Conservation (phyloP, 176 grass and related monocot species). For the Phragmites australis region DNA sequence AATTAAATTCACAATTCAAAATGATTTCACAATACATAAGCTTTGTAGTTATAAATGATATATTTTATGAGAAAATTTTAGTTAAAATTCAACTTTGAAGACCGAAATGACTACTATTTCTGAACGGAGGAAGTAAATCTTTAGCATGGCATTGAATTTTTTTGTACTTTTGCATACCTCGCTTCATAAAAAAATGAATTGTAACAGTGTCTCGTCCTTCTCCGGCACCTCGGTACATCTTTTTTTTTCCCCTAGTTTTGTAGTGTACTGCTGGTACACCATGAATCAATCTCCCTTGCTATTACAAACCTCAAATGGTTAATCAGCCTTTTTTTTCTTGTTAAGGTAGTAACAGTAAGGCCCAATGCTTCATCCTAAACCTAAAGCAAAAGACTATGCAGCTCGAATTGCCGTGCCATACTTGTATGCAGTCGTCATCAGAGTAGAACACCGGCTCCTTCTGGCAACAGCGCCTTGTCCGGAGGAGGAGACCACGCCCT, state of each 20-base stretch:
- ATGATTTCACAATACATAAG: no score
- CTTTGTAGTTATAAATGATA: no score
- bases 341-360: not conserved
- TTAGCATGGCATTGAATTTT: not conserved
- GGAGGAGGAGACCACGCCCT: not conserved
- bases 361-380: not conserved
- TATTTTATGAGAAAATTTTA: no score
- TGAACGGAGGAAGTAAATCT: not conserved
- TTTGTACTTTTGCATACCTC: not conserved
- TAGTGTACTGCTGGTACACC: not conserved
- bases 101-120: no score
- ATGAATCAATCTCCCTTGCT: not conserved
- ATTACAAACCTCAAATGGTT: not conserved
- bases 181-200: not conserved
- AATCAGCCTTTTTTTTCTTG: not conserved
- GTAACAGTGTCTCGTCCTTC: no score
- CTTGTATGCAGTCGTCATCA: constrained; percentile 36
- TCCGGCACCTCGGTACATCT: not conserved
- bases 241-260: not conserved
- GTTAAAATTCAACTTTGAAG: no score
- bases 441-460: not conserved
- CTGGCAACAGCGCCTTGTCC: not conserved
- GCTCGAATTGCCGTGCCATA: constrained; percentile 5
- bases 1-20: no score
- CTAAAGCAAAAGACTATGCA: not conserved